Evolutionary conservation across 208 protist genomes (phyloP), one percentile per base, ranked within the genome.

Genomic region (Tritrichomonas musculus): DNA sequence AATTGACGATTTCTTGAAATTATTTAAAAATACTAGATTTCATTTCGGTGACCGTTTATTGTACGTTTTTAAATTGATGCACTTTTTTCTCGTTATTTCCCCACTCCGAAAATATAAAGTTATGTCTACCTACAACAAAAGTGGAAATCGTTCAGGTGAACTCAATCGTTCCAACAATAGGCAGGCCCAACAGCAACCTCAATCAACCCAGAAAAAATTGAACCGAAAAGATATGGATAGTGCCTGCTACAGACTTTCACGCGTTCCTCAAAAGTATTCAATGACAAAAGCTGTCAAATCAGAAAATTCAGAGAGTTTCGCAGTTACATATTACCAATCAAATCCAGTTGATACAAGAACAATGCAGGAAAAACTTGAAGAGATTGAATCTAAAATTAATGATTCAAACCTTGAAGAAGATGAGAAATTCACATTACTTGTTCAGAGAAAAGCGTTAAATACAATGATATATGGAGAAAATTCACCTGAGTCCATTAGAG

Each of bases 301-400:
- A 53, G 73, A 84, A 84, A 84, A 49, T 53, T 84, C 73, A n/a
- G 73, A 84, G 8, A 33, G n/a, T 53, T 84, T 84, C 30, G 73
- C 73, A 25, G 73, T 53, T n/a, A 49, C 36, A 53, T 84, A 84
- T 44, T 84, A 47, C 22, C 49, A n/a, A 8, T n/a, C 49, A 17
- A 84, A 84, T n/a, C 73, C 36, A 53, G n/a, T 47, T 47, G 73
- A 84, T n/a, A 53, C 36, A 33, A 36, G 73, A 1, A 11, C 73
- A 53, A 36, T 44, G 53, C 25, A 84, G 3, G 73, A 84, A 44
- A 84, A 84, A 53, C 44, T 84, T 47, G 27, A 33, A 33, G 73
- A 84, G 4, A 53, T 84, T 33, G 44, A 84, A 53, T 22, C 36
- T 2, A 44, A 33, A 30, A 36, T 84, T 84, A 3, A n/a, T 33